phyloP scores from a whole-genome alignment of 2,329 filamentous ascomycete species.

The Colletotrichum shisoi region DNA sequence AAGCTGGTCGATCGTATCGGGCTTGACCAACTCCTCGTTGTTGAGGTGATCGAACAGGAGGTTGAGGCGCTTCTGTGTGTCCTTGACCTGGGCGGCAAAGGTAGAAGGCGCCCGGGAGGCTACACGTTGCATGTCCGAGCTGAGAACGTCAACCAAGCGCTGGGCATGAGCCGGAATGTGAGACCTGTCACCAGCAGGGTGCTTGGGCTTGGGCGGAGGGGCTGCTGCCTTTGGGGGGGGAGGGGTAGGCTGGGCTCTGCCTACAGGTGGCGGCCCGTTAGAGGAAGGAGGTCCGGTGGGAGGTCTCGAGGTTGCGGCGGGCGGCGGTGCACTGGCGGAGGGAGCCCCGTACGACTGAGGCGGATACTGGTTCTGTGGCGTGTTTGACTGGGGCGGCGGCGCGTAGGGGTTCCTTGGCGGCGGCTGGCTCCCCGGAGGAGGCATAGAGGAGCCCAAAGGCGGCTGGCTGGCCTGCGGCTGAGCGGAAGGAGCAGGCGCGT shows the following conservation, averaged over 20 bases:
- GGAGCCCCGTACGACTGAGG: conserved; percentile 61
- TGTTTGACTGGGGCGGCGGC: conserved; percentile 57
- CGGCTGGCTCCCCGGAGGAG: conserved; percentile 56
- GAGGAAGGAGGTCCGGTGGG: conserved; percentile 54
- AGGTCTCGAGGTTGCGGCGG: conserved; percentile 48
- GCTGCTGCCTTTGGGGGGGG: conserved; percentile 56
- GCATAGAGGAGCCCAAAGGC: conserved; percentile 48
- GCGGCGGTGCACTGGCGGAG: conserved; percentile 43
- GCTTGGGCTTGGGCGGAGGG: conserved; percentile 67
- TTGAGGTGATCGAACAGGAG: conserved; percentile 97
- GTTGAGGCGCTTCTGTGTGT: conserved; percentile 90
- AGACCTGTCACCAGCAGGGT: conserved; percentile 85
- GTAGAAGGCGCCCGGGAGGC: conserved; percentile 84
- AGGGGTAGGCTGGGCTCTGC: conserved; percentile 51
- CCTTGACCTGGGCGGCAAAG: conserved; percentile 87
- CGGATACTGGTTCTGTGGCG: conserved; percentile 66
- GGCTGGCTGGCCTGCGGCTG: conserved; percentile 60
- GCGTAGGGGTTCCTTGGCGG: conserved; percentile 54
- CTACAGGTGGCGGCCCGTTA: conserved; percentile 43
- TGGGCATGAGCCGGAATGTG: conserved; percentile 83
- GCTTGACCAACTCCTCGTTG: conserved; percentile 87
- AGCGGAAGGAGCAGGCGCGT: conserved; percentile 71
- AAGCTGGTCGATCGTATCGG: conserved; percentile 76
- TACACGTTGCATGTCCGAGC: conserved; percentile 85
- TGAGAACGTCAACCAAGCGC: conserved; percentile 81